These are phyloP conservation scores for Fusarium clavum DNA, from an alignment of 2,329 filamentous ascomycete species.

Conservation along the genomic window DNA sequence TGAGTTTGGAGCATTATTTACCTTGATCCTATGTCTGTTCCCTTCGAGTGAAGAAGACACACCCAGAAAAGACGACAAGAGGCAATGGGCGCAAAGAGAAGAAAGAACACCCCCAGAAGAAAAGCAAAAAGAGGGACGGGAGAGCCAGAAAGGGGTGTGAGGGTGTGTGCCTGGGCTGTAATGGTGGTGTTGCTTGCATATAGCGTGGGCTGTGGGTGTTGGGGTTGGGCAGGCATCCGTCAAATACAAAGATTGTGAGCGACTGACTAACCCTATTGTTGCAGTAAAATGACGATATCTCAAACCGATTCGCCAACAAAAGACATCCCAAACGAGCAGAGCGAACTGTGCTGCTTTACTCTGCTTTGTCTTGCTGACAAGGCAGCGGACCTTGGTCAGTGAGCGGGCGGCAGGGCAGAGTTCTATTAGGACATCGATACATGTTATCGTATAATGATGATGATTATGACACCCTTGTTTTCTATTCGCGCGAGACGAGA, in stretches of 20 bases:
- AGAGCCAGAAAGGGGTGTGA: slow-evolving; percentile 34
- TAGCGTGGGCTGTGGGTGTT: slow-evolving; percentile 35
- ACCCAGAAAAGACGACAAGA: background rate
- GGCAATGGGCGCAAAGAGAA: slow-evolving; percentile 11
- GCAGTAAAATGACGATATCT: slow-evolving; percentile 30
- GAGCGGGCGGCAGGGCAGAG: slow-evolving; percentile 32
- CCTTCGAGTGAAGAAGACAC: slow-evolving; percentile 6
- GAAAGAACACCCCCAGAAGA: slow-evolving; percentile 10
- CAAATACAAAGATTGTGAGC: slow-evolving; percentile 21
- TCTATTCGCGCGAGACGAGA: slow-evolving; percentile 14
- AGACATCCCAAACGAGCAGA: slow-evolving; percentile 22
- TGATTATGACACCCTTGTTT: slow-evolving; percentile 32
- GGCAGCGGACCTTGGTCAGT: slow-evolving; percentile 9
- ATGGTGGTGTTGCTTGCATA: slow-evolving; percentile 41
- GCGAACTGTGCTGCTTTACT: slow-evolving; percentile 22
- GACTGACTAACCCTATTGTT: slow-evolving; percentile 21
- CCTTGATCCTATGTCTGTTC: slow-evolving; percentile 3
- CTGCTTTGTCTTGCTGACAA: background rate
- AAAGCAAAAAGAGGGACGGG: slow-evolving; percentile 32
- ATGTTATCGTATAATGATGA: slow-evolving; percentile 21
- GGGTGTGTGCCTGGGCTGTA: slow-evolving; percentile 31
- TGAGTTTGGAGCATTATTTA: slow-evolving; percentile 23
- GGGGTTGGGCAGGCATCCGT: background rate
- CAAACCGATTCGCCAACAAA: slow-evolving; percentile 18
- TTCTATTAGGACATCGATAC: slow-evolving; percentile 12